Evolutionary conservation across 2,329 filamentous ascomycete genomes (phyloP), one percentile per base, ranked within the genome.

Genomic region (Aschersonia sp.): DNA sequence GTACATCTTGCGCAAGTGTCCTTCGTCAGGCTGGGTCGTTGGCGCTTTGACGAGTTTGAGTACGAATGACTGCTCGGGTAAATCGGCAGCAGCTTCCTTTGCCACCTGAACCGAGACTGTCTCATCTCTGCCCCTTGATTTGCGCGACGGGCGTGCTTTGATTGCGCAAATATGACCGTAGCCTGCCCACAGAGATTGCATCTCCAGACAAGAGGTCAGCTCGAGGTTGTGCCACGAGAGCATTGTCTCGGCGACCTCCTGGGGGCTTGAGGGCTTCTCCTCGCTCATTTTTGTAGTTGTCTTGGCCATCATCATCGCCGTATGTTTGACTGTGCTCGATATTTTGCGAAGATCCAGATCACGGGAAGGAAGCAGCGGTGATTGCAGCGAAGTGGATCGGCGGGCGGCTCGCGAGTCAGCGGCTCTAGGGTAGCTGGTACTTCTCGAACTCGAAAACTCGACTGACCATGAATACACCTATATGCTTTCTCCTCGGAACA

Each of bases 1-100:
- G 31, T 83, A 59, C 49, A 84, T 71, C 56, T 84, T 84, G 6
- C 81, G 72, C 0, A 77, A 54, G 52, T 84, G 79, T 0, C 79
- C 77, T 54, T 83, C 79, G 39, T 80, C 73, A 0, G 47, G 43
- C 0, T 46, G 51, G 32, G 49, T 47, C 40, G 59, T 55, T 0
- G 77, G 76, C 6, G 76, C 76, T 0, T 70, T 70, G 40, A 83
- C 77, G 47, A 79, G 66, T 55, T 83, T 83, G 6, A 83, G 59
- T 9, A 83, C 69, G 37, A 79, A 62, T 1, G 66, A 62, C 1
- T 57, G 59, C 11, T 51, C 49, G 32, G 50, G 51, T 8, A 41
- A 32, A 6, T 45, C 14, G 35, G 29, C 29, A 22, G 39, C 9
- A 41, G n/a, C 3, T 5, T 49, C 11, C 14, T 49, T 41, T 4